phyloP scores from a whole-genome alignment of 1,284 basidiomycete species.

The Cutaneotrichosporon dermatis region DNA sequence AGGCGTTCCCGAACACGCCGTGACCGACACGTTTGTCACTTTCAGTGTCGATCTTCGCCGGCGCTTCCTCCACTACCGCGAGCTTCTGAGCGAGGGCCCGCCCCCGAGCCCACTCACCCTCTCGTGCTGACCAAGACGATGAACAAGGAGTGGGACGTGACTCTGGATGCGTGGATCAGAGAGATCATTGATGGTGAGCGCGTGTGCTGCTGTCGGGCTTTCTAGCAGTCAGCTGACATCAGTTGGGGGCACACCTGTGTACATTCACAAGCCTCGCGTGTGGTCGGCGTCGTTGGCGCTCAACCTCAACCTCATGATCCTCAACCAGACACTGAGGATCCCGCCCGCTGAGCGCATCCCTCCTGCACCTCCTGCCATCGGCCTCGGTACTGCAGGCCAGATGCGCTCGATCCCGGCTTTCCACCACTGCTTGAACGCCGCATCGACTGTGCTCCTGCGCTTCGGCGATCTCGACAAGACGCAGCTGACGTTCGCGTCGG shows the following conservation, averaged over 20 bases:
- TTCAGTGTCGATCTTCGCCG: constrained; percentile 34
- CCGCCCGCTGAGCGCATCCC: constrained; percentile 29
- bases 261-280: constrained; percentile 33
- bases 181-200: constrained; percentile 34
- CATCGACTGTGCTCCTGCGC: constrained; percentile 29
- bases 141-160: constrained; percentile 35
- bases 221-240: not conserved
- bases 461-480: constrained; percentile 28
- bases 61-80: constrained; percentile 34
- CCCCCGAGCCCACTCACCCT: constrained; percentile 27
- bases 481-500: constrained; percentile 34
- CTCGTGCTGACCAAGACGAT: constrained; percentile 33
- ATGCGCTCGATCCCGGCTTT: constrained; percentile 32
- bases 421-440: constrained; percentile 34
- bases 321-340: constrained; percentile 37
- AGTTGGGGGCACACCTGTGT: constrained; percentile 26
- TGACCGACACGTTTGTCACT: constrained; percentile 30
- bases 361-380: constrained; percentile 8
- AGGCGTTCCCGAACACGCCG: constrained; percentile 21
- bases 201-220: not conserved
- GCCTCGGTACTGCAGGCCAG: constrained; percentile 10
- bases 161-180: constrained; percentile 33
- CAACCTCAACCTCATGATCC: constrained; percentile 37
- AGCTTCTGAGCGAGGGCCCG: constrained; percentile 24
- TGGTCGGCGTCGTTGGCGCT: constrained; percentile 33